phyloP scores from a whole-genome alignment of 139 green algal genomes.

The Mesotaenium endlicherianum region DNA sequence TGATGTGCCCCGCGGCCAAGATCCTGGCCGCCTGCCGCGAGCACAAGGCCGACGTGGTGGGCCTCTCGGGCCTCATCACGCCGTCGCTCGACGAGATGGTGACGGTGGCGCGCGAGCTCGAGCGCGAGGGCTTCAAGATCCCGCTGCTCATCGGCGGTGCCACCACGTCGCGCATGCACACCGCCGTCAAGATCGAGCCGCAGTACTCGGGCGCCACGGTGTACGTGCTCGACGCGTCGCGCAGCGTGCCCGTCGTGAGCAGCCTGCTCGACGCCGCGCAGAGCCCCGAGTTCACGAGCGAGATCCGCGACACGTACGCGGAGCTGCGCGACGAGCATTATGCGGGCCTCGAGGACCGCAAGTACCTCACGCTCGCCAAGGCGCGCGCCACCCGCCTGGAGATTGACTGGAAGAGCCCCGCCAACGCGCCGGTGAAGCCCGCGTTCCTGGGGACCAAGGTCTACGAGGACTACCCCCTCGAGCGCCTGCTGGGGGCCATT shows the following conservation, averaged over 20 bases:
- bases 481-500: slow-evolving; percentile 92
- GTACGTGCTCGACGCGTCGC: slow-evolving; percentile 93
- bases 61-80: slow-evolving; percentile 96
- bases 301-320: slow-evolving; percentile 87
- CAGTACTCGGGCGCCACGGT: slow-evolving; percentile 81
- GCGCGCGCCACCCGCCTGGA: slow-evolving; percentile 54
- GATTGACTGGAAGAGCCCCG: slow-evolving; percentile 81
- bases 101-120: slow-evolving; percentile 91
- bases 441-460: slow-evolving; percentile 73
- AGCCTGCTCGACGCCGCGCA: slow-evolving; percentile 75
- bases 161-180: slow-evolving; percentile 98
- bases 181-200: slow-evolving; percentile 94
- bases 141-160: slow-evolving; percentile 95
- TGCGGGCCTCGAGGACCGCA: slow-evolving; percentile 89
- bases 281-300: slow-evolving; percentile 69
- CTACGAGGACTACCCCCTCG: slow-evolving; percentile 77
- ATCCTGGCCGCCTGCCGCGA: slow-evolving; percentile 87
- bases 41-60: slow-evolving; percentile 93
- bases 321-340: slow-evolving; percentile 83
- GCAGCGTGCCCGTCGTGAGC: slow-evolving; percentile 87
- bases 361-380: slow-evolving; percentile 71
- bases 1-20: slow-evolving; percentile 93
- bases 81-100: slow-evolving; percentile 98
- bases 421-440: slow-evolving; percentile 76
- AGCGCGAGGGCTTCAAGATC: slow-evolving; percentile 82